Evolutionary conservation across 176 grass and related monocot genomes (phyloP).

Genomic region (Tillandsia fasciculata): DNA sequence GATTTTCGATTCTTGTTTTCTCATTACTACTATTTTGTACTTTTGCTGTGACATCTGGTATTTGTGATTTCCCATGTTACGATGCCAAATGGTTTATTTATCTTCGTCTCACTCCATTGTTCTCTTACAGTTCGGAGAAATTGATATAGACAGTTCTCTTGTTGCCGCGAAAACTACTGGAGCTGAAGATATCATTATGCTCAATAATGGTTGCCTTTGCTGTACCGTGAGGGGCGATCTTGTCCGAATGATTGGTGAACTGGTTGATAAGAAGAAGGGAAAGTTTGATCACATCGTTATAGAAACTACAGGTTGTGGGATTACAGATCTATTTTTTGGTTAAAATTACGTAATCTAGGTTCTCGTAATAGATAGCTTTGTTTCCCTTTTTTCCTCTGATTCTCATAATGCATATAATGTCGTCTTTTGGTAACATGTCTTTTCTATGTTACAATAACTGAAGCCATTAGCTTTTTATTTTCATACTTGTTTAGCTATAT

Average conservation of each 20-base stretch:
- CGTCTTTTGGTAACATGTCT: not conserved
- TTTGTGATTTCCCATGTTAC: not conserved
- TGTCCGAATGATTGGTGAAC: constrained; percentile 91
- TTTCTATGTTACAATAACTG: not conserved
- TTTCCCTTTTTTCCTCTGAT: not conserved
- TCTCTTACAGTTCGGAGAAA: constrained; percentile 74
- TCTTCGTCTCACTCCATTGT: constrained; percentile 9
- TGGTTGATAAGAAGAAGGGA: constrained; percentile 86
- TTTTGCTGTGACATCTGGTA: not conserved
- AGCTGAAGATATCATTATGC: constrained; percentile 92
- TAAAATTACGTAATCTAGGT: not conserved
- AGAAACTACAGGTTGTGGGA: constrained; percentile 71
- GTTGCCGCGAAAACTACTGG: constrained; percentile 83
- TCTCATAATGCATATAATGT: not conserved
- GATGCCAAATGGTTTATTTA: not conserved
- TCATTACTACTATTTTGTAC: not conserved
- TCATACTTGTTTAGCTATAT: not conserved
- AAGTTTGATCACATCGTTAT: constrained; percentile 94
- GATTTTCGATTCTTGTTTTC: not conserved
- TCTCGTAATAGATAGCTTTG: not conserved
- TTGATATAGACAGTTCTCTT: constrained; percentile 90
- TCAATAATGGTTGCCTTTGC: constrained; percentile 98
- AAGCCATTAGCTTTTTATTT: not conserved
- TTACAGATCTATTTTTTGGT: not conserved
- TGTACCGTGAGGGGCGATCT: constrained; percentile 98